phyloP scores from a whole-genome alignment of 106 monocot species.

The Dioscorea alata region DNA sequence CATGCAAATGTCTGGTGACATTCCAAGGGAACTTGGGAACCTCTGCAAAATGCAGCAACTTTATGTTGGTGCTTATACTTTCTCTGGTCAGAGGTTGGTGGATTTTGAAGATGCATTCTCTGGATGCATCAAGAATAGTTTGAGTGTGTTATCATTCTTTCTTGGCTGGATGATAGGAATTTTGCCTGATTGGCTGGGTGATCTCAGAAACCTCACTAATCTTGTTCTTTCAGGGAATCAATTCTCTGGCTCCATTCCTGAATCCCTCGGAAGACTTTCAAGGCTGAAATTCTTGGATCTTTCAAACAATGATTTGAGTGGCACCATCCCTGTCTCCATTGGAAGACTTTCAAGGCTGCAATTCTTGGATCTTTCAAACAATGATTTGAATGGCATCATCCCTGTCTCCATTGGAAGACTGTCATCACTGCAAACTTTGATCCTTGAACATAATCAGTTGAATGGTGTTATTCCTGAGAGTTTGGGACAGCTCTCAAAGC shows the following conservation, averaged over 20 bases:
- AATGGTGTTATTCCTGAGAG: background rate
- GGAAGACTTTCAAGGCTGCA: background rate
- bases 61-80: no score
- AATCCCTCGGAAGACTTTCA: background rate
- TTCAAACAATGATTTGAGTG: constrained; percentile 14
- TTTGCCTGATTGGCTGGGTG: background rate
- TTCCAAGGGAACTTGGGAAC: no score
- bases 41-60: no score
- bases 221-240: background rate
- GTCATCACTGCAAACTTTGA: background rate
- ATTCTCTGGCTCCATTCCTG: background rate
- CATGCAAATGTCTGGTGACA: no score
- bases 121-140: background rate
- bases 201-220: background rate
- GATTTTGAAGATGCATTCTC: background rate
- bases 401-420: background rate
- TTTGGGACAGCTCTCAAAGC: background rate
- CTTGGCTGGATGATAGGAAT: background rate
- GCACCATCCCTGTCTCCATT: constrained; percentile 7
- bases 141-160: background rate
- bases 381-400: constrained; percentile 2
- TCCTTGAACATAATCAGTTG: background rate
- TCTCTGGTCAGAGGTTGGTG: no score
- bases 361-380: background rate
- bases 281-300: background rate